A percentile compares a stretch with the other conserved stretches of the same genome.
phyloP scores from a whole-genome alignment of 129 eudicot genomes.

The Solidago caesia region DNA sequence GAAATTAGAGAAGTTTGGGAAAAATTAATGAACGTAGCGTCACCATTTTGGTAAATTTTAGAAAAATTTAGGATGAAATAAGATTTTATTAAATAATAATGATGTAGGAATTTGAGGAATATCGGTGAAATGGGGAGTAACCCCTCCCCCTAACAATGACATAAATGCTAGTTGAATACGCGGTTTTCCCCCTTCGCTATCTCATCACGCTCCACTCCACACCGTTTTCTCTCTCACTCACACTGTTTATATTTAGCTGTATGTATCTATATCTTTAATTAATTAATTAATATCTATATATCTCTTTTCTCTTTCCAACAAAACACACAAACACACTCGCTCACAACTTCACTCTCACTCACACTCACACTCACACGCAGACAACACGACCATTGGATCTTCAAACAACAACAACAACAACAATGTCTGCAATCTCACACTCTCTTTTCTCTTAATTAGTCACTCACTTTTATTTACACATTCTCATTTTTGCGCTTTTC shows the following conservation, averaged over 20 bases:
- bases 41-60: no score
- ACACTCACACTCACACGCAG: slow-evolving; percentile 12
- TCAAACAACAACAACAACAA: slow-evolving; percentile 25
- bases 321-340: not conserved
- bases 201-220: slow-evolving; percentile 30
- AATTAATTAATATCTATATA: not conserved
- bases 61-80: no score
- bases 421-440: not conserved
- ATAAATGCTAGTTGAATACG: not conserved
- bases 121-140: no score
- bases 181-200: slow-evolving; percentile 12
- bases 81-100: no score
- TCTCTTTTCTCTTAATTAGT: slow-evolving; percentile 5
- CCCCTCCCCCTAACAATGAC: no score
- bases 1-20: no score
- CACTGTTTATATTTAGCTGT: slow-evolving; percentile 28
- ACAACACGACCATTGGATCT: slow-evolving; percentile 21
- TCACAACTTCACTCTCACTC: slow-evolving; percentile 18
- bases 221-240: slow-evolving; percentile 28
- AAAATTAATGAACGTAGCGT: no score
- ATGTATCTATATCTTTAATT: not conserved
- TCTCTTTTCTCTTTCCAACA: not conserved
- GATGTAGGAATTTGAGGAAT: no score
- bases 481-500: no score
- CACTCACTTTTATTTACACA: not conserved